A percentile compares a stretch with the other conserved stretches of the same genome.
Evolutionary conservation across 2,329 filamentous ascomycete genomes (phyloP).

Genomic region (Aspergillus tubingensis): DNA sequence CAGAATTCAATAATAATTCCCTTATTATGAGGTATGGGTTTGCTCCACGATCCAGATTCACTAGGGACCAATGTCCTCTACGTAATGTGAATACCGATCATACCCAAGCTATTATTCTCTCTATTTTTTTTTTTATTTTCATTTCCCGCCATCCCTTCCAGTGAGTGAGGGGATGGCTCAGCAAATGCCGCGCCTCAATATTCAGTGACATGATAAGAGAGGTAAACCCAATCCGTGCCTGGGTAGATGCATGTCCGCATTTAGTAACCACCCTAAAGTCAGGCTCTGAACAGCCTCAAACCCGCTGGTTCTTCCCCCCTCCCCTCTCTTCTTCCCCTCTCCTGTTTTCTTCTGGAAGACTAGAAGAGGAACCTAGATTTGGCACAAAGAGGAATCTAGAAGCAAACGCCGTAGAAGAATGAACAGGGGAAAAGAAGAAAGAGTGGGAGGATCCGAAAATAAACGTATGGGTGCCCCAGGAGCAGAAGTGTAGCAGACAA

Average conservation of each 20-base stretch:
- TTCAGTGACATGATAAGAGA: neutral
- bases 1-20: neutral
- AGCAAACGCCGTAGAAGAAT: conserved; percentile 11
- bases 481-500: conserved; percentile 5
- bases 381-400: conserved; percentile 5
- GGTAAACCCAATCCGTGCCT: conserved; percentile 3
- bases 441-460: conserved; percentile 11
- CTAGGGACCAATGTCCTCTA: neutral
- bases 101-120: neutral
- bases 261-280: conserved; percentile 3
- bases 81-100: conserved; percentile 3
- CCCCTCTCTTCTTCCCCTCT: neutral
- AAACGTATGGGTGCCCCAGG: conserved; percentile 2
- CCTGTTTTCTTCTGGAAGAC: neutral
- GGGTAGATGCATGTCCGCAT: conserved; percentile 5
- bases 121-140: no score
- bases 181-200: neutral
- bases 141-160: neutral
- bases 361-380: conserved; percentile 1
- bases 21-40: neutral
- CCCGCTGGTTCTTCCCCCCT: neutral
- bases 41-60: neutral
- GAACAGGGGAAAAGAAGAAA: conserved; percentile 7
- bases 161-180: neutral
- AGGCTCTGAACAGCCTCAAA: neutral